Base-by-base conservation (phyloP, 345 rosid genomes). In the Mangifera indica region DNA sequence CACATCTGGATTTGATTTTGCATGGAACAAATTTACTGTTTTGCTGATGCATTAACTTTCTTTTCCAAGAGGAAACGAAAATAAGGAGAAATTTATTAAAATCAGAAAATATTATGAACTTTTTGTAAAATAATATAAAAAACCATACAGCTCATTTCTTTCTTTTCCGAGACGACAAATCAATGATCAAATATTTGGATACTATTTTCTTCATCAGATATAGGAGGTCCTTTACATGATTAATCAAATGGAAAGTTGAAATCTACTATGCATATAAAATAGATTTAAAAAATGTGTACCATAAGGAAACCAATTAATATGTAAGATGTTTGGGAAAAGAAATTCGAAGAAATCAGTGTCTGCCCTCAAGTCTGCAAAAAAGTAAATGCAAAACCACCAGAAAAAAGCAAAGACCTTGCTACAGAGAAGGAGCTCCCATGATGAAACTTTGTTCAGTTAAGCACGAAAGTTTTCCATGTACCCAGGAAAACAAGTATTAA, bases 121-220 rank as follows among this genome's bases (percentile, higher is more conserved):
- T 52, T 22, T 46, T 76, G 66, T 40, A 65, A 72, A 76, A 68
- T 59, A 29, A 29, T 29, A 29, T 1, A 42, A 66, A 69, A 72
- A 18, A 24, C 58, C 20, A 26, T 58, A 54, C 15, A 34, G 46
- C 32, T 63, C 61, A 56, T 60, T 25, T 64, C 37, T 80, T 77
- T 73, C 79, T 63, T 78, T 83, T 71, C 82, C 84, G 70, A 78
- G 62, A 70, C 70, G 73, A 69, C 66, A 60, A 66, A 65, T 71
- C 76, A 70, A 70, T 75, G 76, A 70, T 69, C 75, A 14, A 58
- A 52, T 73, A 74, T 66, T 74, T 76, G 75, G 74, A 44, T 59
- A 65, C 66, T 65, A 37, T 29, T 69, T 71, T 72, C 58, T 52
- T 21, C 22, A 68, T 46, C 77, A 67, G 24, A 62, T 18, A 56